Evolutionary conservation across 768 basidiomycete genomes (phyloP), one percentile per base, ranked within the genome.

Genomic region (Leccinum incarnatum): DNA sequence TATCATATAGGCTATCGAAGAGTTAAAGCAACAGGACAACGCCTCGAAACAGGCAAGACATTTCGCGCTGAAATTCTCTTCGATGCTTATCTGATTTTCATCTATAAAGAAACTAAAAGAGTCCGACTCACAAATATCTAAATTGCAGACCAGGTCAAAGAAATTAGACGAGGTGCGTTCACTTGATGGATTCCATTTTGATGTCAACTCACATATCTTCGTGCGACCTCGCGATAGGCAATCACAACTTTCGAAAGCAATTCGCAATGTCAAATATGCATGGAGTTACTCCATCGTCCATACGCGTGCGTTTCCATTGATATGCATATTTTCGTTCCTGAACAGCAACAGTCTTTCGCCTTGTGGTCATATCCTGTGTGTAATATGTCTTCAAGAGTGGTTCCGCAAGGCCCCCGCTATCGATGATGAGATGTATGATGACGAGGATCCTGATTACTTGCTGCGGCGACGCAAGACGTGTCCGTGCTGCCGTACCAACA

Each of bases 341-440:
- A 64, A 54, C 23, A 19, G 15, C 19, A 42, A 15, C 53, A 89
- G 89, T 2, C 77, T 91, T 47, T 81, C 87, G 1, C 89, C 89
- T 0, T 91, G 89, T 65, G 89, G 89, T 1, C 89, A 91, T 63
- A 80, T 88, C n/a, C 76, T 88, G n/a, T 91, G 89, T 57, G 78
- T 87, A 27, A 63, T 66, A 3, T 91, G 89, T 64, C 81, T 91
- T 9, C 86, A 88, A 70, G 83, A 86, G 63, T 91, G 89, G 89
- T 91, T 91, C 74, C 81, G 83, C 58, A 80, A 83, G 53, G 87
- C 88, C 3, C 88, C 88, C 3, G 72, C 76, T 0, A 59, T 67
- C 17, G 79, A 78, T 27, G 76, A 78, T 37, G 79, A 79, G 17
- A 81, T 80, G 77, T 58, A 72, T 54, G 72, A 79, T 48, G 76